These are phyloP conservation scores for Eucalyptus sp. DNA, from an alignment of 345 rosid genomes.

Conservation along the genomic window DNA sequence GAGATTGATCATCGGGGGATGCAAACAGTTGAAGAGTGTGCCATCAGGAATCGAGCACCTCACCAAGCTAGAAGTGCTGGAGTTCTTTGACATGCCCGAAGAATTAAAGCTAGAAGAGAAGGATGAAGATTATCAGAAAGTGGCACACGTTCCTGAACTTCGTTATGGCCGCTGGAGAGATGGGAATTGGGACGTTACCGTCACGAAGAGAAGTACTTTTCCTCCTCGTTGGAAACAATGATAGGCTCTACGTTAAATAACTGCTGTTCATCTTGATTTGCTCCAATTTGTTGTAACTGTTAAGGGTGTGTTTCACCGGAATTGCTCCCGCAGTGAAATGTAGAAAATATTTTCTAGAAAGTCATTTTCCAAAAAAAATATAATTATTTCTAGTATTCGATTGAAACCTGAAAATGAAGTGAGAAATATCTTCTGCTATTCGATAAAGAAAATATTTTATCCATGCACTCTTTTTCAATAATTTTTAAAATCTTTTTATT, in stretches of 20 bases:
- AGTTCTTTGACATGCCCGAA: slow-evolving; percentile 19
- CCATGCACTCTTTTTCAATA: no score
- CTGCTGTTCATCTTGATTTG: background rate
- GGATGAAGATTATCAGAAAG: slow-evolving; percentile 5
- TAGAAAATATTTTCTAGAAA: no score
- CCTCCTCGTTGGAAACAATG: slow-evolving; percentile 7
- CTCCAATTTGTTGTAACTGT: background rate
- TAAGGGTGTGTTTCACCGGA: background rate
- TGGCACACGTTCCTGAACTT: slow-evolving; percentile 13
- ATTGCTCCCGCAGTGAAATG: no score
- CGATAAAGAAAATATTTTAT: no score
- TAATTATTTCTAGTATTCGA: no score
- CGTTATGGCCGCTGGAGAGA: slow-evolving; percentile 12
- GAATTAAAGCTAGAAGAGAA: slow-evolving; percentile 2
- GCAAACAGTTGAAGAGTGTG: slow-evolving; percentile 1
- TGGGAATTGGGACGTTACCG: slow-evolving; percentile 11
- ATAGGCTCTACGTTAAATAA: background rate
- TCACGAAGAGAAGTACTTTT: background rate
- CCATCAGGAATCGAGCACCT: slow-evolving; percentile 18
- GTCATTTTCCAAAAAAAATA: no score
- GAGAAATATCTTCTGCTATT: no score
- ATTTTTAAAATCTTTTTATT: no score
- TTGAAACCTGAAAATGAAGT: no score
- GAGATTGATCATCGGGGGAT: slow-evolving; percentile 10
- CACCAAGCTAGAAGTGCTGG: slow-evolving; percentile 7